Evolutionary conservation across 352 stramenopile species (phyloP).

Genomic region (Globisporangium yorkense): DNA sequence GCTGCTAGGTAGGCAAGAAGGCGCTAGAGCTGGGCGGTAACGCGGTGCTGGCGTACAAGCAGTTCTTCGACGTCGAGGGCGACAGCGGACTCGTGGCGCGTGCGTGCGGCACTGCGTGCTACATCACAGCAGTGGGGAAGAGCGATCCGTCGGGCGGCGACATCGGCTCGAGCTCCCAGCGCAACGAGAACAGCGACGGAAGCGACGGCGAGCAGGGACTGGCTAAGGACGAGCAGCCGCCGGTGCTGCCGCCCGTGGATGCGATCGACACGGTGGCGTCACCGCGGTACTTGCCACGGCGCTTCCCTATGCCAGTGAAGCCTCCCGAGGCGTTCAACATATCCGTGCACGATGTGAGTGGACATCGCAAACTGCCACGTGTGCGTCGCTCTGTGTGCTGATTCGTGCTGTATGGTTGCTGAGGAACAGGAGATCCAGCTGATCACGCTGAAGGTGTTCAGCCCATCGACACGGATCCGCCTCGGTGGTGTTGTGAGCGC

Average conservation of each 20-base stretch:
- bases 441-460: conserved; percentile 93
- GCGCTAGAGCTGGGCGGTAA: conserved; percentile 96
- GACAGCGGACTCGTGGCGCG: conserved; percentile 96
- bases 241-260: conserved; percentile 16
- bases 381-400: background rate
- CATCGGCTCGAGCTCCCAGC: conserved; percentile 5
- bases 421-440: conserved; percentile 88
- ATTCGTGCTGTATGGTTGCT: background rate
- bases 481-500: conserved; percentile 83
- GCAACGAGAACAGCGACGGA: conserved; percentile 25
- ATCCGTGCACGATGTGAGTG: conserved; percentile 63
- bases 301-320: conserved; percentile 44
- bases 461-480: conserved; percentile 63
- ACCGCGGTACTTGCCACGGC: conserved; percentile 40
- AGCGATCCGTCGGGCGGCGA: conserved; percentile 17
- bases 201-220: conserved; percentile 23
- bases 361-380: background rate
- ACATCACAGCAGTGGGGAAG: conserved; percentile 66
- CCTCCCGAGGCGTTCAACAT: conserved; percentile 66
- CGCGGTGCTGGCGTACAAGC: conserved; percentile 96
- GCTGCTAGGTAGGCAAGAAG: conserved; percentile 91
- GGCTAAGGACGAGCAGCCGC: conserved; percentile 23
- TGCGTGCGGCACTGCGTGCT: conserved; percentile 92
- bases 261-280: conserved; percentile 35
- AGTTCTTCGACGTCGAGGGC: conserved; percentile 99